These are phyloP conservation scores for Cyberlindnera americana DNA, from an alignment of 805 yeast genomes.

Conservation along the genomic window DNA sequence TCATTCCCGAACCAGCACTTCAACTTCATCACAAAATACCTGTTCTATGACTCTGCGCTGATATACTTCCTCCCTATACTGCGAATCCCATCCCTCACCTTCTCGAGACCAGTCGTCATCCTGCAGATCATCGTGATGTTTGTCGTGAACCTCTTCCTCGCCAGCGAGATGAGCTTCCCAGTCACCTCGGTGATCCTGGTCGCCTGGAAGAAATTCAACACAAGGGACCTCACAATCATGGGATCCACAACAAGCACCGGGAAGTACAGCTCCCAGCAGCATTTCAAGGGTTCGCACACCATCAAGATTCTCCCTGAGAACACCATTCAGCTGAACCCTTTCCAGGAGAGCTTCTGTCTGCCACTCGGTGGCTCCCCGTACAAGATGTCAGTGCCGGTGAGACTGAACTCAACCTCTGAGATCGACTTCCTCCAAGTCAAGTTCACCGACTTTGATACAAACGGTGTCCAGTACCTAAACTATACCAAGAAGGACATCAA, in stretches of 20 bases:
- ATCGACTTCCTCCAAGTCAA: conserved; percentile 65
- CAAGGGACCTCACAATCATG: conserved; percentile 48
- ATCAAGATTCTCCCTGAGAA: conserved; percentile 90
- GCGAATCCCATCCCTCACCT: conserved; percentile 71
- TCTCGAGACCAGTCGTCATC: conserved; percentile 53
- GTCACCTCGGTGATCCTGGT: conserved; percentile 38
- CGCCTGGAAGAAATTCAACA: conserved; percentile 40
- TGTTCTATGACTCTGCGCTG: conserved; percentile 67
- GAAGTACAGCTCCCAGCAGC: conserved; percentile 34
- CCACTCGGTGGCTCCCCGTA: conserved; percentile 32
- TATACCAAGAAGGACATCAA: conserved; percentile 57
- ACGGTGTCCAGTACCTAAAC: conserved; percentile 42
- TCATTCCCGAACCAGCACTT: conserved; percentile 45
- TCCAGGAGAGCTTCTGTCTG: conserved; percentile 61
- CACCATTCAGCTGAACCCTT: conserved; percentile 79
- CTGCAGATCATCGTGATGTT: conserved; percentile 45
- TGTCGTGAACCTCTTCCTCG: conserved; percentile 49
- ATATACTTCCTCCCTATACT: conserved; percentile 69
- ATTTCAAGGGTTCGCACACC: conserved; percentile 82
- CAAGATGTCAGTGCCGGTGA: conserved; percentile 58
- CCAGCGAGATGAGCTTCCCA: conserved; percentile 49
- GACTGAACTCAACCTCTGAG: conserved; percentile 74
- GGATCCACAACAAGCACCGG: conserved; percentile 40
- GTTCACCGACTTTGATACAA: conserved; percentile 52
- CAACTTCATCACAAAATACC: conserved; percentile 66